Base-by-base conservation (phyloP, 345 rosid genomes). In the Luvunga scandens region DNA sequence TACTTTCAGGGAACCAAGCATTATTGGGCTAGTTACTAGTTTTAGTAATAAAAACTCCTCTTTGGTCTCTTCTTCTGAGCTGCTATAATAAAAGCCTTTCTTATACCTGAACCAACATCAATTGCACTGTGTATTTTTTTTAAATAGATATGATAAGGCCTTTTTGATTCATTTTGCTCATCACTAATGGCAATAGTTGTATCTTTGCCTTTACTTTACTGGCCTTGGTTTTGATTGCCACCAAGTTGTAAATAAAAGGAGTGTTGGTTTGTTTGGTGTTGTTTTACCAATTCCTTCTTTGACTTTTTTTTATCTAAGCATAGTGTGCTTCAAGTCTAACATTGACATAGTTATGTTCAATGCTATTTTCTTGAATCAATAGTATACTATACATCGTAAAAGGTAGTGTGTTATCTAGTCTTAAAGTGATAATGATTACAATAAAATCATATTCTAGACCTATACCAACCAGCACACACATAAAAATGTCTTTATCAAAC, bases 131-230 rank as follows among this genome's bases (percentile, higher is more conserved):
- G 22, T 1, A 4, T 50, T 1, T 50, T 50, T 18, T 0, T 50
- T 0, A 50, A 50, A 18, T 5, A 50, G 1, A 16, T 50, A 1
- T 50, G 56, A 7, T 5, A 50, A 3, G 55, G 2, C 56, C 7
- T 4, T 50, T 50, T 50, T 50, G 0, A 9, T 42, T 50, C 6
- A 42, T 18, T 50, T 42, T 42, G 16, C 14, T 50, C 56, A 50
- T 50, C 7, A 50, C 0, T 0, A 14, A 22, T 14, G 6, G 16
- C 1, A 12, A 5, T 4, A 4, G 0, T 0, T 18, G 3, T 16
- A 7, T 5, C 22, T 50, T 50, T 50, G 6, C 56, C 53, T 2
- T 50, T 50, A 18, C 16, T 18, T 14, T 42, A 42, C 3, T 12
- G 4, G 50, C 4, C 16, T 42, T 42, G 4, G 4, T 42, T 42